Evolutionary conservation across 305 asterid genomes (phyloP), one percentile per base, ranked within the genome.

Genomic region (Solanum hybrid): DNA sequence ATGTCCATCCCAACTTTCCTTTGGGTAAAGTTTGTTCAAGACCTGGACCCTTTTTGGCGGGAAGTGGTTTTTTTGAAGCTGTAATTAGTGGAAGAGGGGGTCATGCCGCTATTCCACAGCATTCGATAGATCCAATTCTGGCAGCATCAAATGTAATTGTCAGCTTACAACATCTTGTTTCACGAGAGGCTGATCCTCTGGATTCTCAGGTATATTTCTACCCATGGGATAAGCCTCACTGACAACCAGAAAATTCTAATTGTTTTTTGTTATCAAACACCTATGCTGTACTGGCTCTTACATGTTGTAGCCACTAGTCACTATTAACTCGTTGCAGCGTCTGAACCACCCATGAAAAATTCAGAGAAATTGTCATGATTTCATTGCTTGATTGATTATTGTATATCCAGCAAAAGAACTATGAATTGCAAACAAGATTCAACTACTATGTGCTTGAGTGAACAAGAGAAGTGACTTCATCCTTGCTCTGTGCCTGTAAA

Each of bases 91-190:
- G 99, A 90, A 96, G 95, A 91, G 99, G 99, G 9, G 99, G 99
- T 77, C 99, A 97, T 89, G 99, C 99, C 4, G 99, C 99, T 84
- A 93, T 97, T 91, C 99, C 99, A 94, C 99, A 97, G 89, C 99
- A 93, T 87, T 93, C 98, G 0, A 96, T 97, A 82, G 99, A 97
- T 89, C 99, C 99, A 20, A 95, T 97, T 89, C 91, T 97, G 79
- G 99, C 99, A 86, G 98, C 98, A 27, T 96, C 99, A 4, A 97
- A 95, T 88, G 98, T 97, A 31, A 91, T 97, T 73, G 95, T 96
- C 91, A 97, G 99, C 93, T 95, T 97, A 79, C 99, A 97, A 65
- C 98, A 96, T 91, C 96, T 96, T 14, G 95, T 97, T 78, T 97
- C 99, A 33, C 95, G 99, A 81, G 99, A 96, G 93, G 96, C 99